Evolutionary conservation across 352 stramenopile genomes (phyloP).

Genomic region (Hyaloperonospora brassicae): DNA sequence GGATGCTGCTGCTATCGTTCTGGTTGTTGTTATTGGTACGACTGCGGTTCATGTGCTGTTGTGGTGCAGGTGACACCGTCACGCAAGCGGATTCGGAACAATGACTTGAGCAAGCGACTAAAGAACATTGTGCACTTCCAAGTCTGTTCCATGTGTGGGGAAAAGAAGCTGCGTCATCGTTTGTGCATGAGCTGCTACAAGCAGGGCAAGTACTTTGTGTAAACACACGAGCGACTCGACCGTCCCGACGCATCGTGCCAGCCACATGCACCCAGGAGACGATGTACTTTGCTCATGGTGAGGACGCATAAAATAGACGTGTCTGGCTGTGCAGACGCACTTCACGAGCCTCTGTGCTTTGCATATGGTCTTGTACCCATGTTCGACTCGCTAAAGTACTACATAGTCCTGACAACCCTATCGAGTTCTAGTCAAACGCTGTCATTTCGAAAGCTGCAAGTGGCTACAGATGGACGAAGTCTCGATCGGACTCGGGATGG

Average conservation of each 20-base stretch:
- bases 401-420: too few relatives aligned
- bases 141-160: constrained; percentile 67
- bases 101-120: constrained; percentile 76
- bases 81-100: constrained; percentile 85
- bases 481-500: constrained; percentile 30
- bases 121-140: constrained; percentile 90
- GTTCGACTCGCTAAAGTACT: too few relatives aligned
- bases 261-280: too few relatives aligned
- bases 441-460: too few relatives aligned
- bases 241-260: too few relatives aligned
- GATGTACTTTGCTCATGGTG: too few relatives aligned
- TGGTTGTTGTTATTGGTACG: neutral
- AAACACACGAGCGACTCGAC: constrained; percentile 8
- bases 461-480: constrained; percentile 22
- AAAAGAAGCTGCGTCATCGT: constrained; percentile 85
- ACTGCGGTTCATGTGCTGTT: neutral
- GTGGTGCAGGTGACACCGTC: constrained; percentile 66
- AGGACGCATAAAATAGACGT: too few relatives aligned
- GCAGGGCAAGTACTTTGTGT: constrained; percentile 88
- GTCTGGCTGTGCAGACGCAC: too few relatives aligned
- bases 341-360: too few relatives aligned
- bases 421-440: neutral
- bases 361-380: too few relatives aligned
- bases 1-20: neutral
- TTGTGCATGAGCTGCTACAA: constrained; percentile 89